Conservation (phyloP, 352 stramenopile species). For the Hyaloperonospora brassicae region DNA sequence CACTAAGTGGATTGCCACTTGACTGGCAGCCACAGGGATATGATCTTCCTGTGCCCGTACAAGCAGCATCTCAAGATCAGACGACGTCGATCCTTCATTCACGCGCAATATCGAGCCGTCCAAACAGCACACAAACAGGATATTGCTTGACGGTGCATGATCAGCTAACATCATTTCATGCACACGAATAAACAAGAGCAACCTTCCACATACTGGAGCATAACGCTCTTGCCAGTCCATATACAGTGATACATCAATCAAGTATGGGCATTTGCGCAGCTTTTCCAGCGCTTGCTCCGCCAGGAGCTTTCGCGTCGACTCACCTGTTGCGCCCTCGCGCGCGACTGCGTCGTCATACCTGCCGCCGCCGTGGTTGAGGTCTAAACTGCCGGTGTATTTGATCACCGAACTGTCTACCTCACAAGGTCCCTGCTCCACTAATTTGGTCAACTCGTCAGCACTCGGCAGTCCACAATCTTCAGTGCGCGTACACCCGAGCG, state of each 20-base stretch:
- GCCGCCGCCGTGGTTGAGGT: constrained; percentile 10
- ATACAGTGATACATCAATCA: constrained; percentile 52
- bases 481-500: constrained; percentile 19
- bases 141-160: constrained; percentile 47
- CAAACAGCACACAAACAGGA: constrained; percentile 59
- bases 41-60: constrained; percentile 18
- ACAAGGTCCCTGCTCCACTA: constrained; percentile 10
- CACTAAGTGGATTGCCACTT: constrained; percentile 46
- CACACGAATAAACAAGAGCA: constrained; percentile 63
- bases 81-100: constrained; percentile 46
- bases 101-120: constrained; percentile 53
- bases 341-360: constrained; percentile 5
- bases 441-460: constrained; percentile 18
- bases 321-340: constrained; percentile 31
- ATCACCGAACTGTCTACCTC: constrained; percentile 19
- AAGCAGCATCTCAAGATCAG: constrained; percentile 35
- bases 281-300: constrained; percentile 38
- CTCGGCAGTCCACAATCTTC: constrained; percentile 18
- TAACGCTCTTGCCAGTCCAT: constrained; percentile 53
- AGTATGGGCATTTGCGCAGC: constrained; percentile 46
- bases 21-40: constrained; percentile 12
- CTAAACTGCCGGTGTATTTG: constrained; percentile 36
- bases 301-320: constrained; percentile 31
- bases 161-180: constrained; percentile 79
- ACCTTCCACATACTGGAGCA: constrained; percentile 45